Evolutionary conservation across 2,329 filamentous ascomycete genomes (phyloP).

Genomic region (Aspergillus spinulosporus): DNA sequence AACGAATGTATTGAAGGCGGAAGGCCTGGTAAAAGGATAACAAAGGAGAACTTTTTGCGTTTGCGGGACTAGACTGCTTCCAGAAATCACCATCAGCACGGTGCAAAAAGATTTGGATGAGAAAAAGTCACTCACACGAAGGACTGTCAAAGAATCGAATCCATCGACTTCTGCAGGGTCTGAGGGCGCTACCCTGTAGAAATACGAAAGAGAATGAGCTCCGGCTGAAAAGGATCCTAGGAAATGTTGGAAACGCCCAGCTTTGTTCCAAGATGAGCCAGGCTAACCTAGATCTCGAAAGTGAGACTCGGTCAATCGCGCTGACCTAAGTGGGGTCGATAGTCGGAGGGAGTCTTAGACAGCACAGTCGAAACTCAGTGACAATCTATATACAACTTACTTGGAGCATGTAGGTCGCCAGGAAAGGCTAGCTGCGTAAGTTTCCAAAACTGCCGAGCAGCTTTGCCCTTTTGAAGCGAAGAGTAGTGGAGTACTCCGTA

Average conservation of each 20-base stretch:
- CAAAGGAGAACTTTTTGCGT: neutral
- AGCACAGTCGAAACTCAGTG: neutral
- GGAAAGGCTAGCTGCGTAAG: neutral
- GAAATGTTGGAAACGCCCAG: slow-evolving; percentile 15
- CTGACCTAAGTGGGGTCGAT: slow-evolving; percentile 12
- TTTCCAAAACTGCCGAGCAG: neutral
- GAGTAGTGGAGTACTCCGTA: neutral
- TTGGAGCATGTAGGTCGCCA: neutral
- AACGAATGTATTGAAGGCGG: neutral
- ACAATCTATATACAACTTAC: neutral
- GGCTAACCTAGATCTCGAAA: slow-evolving; percentile 14
- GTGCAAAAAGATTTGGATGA: neutral
- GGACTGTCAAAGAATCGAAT: neutral
- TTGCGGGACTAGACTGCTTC: neutral
- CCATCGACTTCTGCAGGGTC: neutral
- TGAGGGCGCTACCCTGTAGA: neutral
- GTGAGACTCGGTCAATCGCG: slow-evolving; percentile 14
- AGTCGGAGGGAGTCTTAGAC: neutral
- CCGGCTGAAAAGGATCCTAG: neutral
- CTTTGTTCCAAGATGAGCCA: slow-evolving; percentile 19
- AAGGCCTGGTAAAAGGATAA: neutral
- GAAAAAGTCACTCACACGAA: slow-evolving; percentile 2
- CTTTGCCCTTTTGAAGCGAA: neutral
- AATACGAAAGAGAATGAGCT: slow-evolving; percentile 2
- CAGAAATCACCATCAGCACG: neutral